phyloP scores from a whole-genome alignment of 129 eudicot species.

The Helichrysum umbraculigerum region DNA sequence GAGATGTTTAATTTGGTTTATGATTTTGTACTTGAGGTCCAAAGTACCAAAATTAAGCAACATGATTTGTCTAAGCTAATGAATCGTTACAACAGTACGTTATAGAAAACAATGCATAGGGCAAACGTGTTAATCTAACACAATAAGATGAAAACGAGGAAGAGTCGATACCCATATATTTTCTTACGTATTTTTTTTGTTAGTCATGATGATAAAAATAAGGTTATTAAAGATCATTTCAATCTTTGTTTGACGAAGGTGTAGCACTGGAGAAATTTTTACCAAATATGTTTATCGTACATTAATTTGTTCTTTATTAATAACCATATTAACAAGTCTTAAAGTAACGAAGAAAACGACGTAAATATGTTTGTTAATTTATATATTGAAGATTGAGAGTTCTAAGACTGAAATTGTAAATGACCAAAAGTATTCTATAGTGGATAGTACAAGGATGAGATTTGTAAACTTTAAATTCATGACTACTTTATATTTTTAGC shows the following conservation, averaged over 20 bases:
- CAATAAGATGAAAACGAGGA: background rate
- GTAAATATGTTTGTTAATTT: background rate
- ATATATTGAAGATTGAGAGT: background rate
- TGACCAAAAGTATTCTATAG: background rate
- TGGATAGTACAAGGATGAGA: conserved; percentile 17
- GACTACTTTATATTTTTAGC: background rate
- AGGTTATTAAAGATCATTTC: too few relatives aligned
- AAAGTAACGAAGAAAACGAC: background rate
- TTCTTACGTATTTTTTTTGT: too few relatives aligned
- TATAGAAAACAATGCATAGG: background rate
- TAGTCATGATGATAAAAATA: too few relatives aligned
- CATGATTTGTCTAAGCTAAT: background rate
- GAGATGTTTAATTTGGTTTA: background rate
- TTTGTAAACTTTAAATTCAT: conserved; percentile 10
- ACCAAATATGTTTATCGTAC: background rate
- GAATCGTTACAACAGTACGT: background rate
- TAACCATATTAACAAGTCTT: background rate
- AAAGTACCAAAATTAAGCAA: background rate
- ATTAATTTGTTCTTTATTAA: background rate
- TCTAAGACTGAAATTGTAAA: background rate
- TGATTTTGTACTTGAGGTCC: background rate
- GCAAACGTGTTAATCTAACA: background rate
- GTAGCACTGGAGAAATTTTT: background rate
- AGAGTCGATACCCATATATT: too few relatives aligned
- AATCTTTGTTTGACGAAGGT: background rate